phyloP scores from a whole-genome alignment of 306 rosid genomes.

The Ormosia semicastrata region DNA sequence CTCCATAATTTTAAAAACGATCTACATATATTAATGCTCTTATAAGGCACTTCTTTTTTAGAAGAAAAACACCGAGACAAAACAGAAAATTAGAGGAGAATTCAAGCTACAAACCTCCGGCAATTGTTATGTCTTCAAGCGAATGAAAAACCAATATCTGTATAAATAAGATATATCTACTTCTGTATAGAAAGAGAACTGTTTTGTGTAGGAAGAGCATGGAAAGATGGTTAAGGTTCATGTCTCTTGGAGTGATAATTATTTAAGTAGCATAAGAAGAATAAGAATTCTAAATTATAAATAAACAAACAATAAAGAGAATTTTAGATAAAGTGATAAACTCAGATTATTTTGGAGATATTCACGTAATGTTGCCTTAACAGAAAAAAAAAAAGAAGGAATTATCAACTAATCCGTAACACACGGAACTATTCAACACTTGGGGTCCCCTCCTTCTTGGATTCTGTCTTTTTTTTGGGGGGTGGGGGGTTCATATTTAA shows the following conservation, averaged over 20 bases:
- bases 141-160: slow-evolving; percentile 37
- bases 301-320: background rate
- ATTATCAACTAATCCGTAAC: no score
- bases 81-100: background rate
- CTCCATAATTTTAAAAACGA: background rate
- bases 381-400: background rate
- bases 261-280: slow-evolving; percentile 65
- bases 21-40: background rate
- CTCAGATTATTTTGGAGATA: background rate
- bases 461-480: no score
- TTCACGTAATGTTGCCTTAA: background rate
- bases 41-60: background rate
- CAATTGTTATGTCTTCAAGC: slow-evolving; percentile 22
- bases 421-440: no score
- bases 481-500: no score
- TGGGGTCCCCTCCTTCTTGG: no score
- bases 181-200: background rate
- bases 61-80: background rate
- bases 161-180: slow-evolving; percentile 41
- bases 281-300: slow-evolving; percentile 16
- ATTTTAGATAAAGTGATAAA: background rate
- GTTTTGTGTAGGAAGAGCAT: slow-evolving; percentile 38
- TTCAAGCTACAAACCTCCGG: slow-evolving; percentile 37
- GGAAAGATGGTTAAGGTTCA: slow-evolving; percentile 53
- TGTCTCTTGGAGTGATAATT: slow-evolving; percentile 35